These are phyloP conservation scores for Diaporthe helianthi DNA, from an alignment of 2,329 filamentous ascomycete species.

Conservation along the genomic window DNA sequence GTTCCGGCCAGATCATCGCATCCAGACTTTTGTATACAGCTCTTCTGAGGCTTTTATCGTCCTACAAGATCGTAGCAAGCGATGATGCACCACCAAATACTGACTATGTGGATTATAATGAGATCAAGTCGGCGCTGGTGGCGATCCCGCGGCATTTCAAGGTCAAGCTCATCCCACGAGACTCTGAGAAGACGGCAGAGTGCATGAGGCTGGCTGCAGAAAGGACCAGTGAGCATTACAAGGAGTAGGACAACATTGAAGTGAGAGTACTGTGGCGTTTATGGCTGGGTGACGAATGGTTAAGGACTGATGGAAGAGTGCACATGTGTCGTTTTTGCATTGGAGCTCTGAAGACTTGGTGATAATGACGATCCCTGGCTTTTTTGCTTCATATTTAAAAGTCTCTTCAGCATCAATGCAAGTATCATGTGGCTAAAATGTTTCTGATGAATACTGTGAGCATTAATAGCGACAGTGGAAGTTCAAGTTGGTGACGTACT, in stretches of 20 bases:
- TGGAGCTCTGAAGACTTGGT: background rate
- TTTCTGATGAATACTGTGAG: background rate
- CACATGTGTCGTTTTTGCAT: background rate
- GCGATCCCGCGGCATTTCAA: slow-evolving; percentile 67
- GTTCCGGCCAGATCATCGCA: slow-evolving; percentile 59
- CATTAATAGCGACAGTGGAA: background rate
- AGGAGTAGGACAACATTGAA: slow-evolving; percentile 47
- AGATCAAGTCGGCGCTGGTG: slow-evolving; percentile 64
- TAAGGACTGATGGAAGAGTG: background rate
- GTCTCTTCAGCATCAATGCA: background rate
- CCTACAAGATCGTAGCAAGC: slow-evolving; percentile 57
- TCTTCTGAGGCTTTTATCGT: slow-evolving; percentile 55
- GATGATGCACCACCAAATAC: slow-evolving; percentile 61
- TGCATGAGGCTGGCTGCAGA: slow-evolving; percentile 52
- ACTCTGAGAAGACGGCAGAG: slow-evolving; percentile 46
- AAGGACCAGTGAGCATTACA: slow-evolving; percentile 57
- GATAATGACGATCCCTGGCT: background rate
- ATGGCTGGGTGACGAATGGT: background rate
- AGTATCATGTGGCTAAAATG: background rate
- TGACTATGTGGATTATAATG: slow-evolving; percentile 68
- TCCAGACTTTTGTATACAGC: slow-evolving; percentile 57
- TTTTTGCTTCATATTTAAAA: background rate
- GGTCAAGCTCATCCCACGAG: slow-evolving; percentile 60
- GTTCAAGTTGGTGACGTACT: too few relatives aligned
- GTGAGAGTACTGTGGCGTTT: background rate